Base-by-base conservation (phyloP, 768 basidiomycete genomes). In the Leccinum subtestaceum region DNA sequence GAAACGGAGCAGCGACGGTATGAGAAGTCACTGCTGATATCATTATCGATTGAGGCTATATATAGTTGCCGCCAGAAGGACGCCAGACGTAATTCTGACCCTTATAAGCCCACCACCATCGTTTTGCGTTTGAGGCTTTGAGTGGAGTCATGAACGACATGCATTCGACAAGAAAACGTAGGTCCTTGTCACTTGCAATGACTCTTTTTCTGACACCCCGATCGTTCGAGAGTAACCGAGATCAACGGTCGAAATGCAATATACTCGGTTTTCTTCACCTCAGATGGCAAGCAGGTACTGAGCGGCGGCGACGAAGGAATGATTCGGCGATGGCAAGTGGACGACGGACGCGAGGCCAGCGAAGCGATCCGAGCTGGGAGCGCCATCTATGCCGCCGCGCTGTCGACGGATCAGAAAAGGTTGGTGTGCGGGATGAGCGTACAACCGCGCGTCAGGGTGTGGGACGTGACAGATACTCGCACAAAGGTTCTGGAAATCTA, bases 261-360 rank as follows among this genome's bases (percentile, higher is more conserved):
- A 40, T 23, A 12, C 7, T 47, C 51, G 2, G 32, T 60, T 32
- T 48, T 29, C 25, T 58, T 60, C 9, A 13, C 43, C 21, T 34
- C 36, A 9, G 50, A 52, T 19, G 56, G 56, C 10, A 40, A 40
- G 13, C 55, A 60, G 7, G 27, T 58, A n/a, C 19, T 47, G 51
- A 49, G 55, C 25, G 51, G 56, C 5, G 59, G 59, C 2, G 27
- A n/a, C 4, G 59, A 60, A 17, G 59, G 59, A 0, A 13, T 38
- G 1, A 34, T 60, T 19, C 59, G 45, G 15, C 43, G 45, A 25
- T 60, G 59, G 59, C 17, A 7, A 17, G 43, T 60, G 11, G 55
- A 38, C 5, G 50, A n/a, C 5, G 54, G 59, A 9, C 34, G 21
- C 3, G 17, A 57, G 29, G 17, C 32, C 19, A 45, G 19, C 6